Percentiles rank a stretch among this genome's conserved stretches.
Conservation (phyloP, 1,284 basidiomycete species). For the Sanghuangporus weigelae region DNA sequence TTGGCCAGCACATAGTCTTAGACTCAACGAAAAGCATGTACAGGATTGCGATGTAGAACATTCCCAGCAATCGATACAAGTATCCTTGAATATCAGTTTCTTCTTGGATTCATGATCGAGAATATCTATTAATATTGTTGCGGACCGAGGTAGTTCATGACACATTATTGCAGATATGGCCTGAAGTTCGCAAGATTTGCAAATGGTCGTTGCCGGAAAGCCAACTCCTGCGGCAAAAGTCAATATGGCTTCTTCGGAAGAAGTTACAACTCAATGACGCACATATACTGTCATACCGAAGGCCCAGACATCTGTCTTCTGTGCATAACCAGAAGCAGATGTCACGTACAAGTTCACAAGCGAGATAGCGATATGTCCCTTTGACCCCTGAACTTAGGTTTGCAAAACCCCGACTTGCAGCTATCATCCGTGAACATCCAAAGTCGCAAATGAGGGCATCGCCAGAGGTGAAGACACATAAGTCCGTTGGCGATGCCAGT, state of each 20-base stretch:
- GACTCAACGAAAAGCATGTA: too few species aligned
- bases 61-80: too few species aligned
- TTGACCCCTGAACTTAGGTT: not conserved
- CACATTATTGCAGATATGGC: not conserved
- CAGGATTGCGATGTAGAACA: too few species aligned
- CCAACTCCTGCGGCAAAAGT: not conserved
- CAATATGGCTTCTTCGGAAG: not conserved
- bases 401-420: not conserved
- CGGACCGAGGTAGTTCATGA: not conserved
- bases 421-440: slow-evolving; percentile 1
- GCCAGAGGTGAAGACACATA: not conserved
- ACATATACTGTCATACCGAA: slow-evolving; percentile 13
- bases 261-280: not conserved
- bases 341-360: not conserved
- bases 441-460: slow-evolving; percentile 8
- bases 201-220: not conserved
- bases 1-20: too few species aligned
- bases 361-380: slow-evolving; percentile 4
- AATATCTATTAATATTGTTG: not conserved
- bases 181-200: not conserved
- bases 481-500: slow-evolving; percentile 6
- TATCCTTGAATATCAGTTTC: too few species aligned
- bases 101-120: too few species aligned
- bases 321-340: not conserved
- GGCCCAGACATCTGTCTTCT: slow-evolving; percentile 10